Base-by-base conservation (phyloP, 371 early-diverging fungal species). In the Lichtheimia ramosa region DNA sequence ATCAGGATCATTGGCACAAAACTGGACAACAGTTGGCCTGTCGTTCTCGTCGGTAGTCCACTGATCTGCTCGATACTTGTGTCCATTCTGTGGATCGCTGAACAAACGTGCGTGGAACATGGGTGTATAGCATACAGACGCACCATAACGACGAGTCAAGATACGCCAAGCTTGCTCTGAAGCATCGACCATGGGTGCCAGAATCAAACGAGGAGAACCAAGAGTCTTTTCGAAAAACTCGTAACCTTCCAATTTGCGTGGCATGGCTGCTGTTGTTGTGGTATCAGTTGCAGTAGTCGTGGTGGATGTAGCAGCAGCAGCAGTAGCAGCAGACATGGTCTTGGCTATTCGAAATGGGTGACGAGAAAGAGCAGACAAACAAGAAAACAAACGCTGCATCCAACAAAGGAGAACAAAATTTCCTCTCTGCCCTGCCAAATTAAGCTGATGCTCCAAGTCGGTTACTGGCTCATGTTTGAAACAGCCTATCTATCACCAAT, bases 1-100 rank as follows among this genome's bases (percentile, higher is more conserved):
- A 13, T 90, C 87, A 2, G 98, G 95, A 59, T 98, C 94, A 72
- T 99, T 99, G 40, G 97, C 99, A 73, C 99, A 99, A 64, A 99
- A 98, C 91, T 99, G 99, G 13, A 91, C 95, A 49, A 99, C 85
- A 56, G 98, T 72, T 0, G 98, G 97, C 18, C 93, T 66, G 66
- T 99, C 99, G 28, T 82, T 75, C 13, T 77, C 68, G 51, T 82
- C 77, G 6, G 87, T 86, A 0, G 89, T 91, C 83, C 91, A 98
- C 48, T 88, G 83, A 43, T 94, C 94, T 7, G 83, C 67, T 43
- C 87, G 75, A 61, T 93, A 95, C 43, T 77, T 81, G 48, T 69
- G 66, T 12, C 69, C 69, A 43, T 82, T 85, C 56, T 68, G 74
- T 15, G 76, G 79, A 41, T 90, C 89, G 42, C 77, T 66, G 69